These are phyloP conservation scores for Setaria viridis DNA, from an alignment of 202 grass and related monocot genomes.

Conservation along the genomic window DNA sequence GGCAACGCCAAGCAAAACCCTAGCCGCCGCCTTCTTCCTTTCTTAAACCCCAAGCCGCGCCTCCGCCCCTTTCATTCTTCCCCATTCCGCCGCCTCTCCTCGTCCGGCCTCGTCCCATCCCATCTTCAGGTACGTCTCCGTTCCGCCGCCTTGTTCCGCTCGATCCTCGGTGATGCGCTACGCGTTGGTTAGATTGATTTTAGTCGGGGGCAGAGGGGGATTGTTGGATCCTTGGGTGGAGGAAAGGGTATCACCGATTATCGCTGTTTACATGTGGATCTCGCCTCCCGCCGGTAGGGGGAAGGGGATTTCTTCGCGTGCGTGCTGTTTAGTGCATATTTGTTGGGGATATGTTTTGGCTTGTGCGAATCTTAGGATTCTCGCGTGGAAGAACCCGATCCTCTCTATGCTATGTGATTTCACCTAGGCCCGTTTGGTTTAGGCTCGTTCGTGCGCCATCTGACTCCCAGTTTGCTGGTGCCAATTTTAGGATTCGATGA, in stretches of 20 bases:
- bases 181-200: not conserved
- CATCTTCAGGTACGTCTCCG: conserved; percentile 32
- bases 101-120: not conserved
- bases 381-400: too few species aligned
- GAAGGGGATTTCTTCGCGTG: not conserved
- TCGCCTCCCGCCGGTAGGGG: not conserved
- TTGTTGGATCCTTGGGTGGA: not conserved
- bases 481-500: not conserved
- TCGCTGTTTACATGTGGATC: not conserved
- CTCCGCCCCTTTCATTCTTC: not conserved
- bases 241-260: too few species aligned
- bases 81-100: not conserved
- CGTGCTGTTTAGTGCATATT: not conserved
- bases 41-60: conserved; percentile 50
- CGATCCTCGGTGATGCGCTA: not conserved
- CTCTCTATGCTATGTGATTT: not conserved
- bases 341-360: not conserved
- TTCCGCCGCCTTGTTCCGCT: not conserved
- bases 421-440: not conserved
- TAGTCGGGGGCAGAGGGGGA: not conserved
- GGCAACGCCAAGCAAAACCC: conserved; percentile 41
- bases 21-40: conserved; percentile 45
- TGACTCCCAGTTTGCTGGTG: not conserved
- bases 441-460: not conserved
- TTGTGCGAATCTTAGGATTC: not conserved